phyloP scores from a whole-genome alignment of 495 filamentous ascomycete genomes.

The Astrothelium subdiscretum region DNA sequence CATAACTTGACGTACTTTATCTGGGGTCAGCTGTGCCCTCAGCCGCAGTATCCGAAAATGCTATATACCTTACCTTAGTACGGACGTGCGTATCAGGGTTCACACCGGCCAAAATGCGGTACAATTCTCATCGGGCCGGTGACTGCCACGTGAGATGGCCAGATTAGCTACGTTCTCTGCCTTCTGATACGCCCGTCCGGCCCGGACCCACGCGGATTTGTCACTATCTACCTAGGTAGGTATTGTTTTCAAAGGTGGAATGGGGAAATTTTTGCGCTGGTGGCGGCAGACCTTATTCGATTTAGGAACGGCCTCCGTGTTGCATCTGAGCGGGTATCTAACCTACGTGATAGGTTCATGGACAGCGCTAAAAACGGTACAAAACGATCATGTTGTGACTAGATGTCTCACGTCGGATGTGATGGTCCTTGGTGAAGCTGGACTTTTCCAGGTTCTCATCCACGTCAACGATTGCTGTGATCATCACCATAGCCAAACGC shows the following conservation, averaged over 20 bases:
- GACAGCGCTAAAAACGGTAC: not conserved
- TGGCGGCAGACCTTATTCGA: not conserved
- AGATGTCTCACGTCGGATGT: not conserved
- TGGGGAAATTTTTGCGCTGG: not conserved
- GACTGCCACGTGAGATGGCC: not conserved
- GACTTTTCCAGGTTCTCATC: not conserved
- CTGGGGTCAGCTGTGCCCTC: too few relatives aligned
- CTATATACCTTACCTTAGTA: too few relatives aligned
- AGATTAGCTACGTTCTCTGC: too few relatives aligned
- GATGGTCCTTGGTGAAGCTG: not conserved
- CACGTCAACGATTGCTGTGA: not conserved
- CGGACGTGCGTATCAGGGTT: too few relatives aligned
- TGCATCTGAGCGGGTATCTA: not conserved
- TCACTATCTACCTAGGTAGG: not conserved
- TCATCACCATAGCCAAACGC: not conserved
- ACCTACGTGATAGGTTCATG: not conserved
- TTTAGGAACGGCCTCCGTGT: too few relatives aligned
- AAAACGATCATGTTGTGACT: not conserved
- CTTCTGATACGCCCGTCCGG: too few relatives aligned
- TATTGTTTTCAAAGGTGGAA: not conserved
- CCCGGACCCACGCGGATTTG: not conserved
- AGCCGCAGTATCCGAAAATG: too few relatives aligned
- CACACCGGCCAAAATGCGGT: not conserved
- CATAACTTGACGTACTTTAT: too few relatives aligned
- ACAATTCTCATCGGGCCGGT: not conserved